Conservation (phyloP, 2,329 filamentous ascomycete genomes). For the Chrysosporium queenslandicum region DNA sequence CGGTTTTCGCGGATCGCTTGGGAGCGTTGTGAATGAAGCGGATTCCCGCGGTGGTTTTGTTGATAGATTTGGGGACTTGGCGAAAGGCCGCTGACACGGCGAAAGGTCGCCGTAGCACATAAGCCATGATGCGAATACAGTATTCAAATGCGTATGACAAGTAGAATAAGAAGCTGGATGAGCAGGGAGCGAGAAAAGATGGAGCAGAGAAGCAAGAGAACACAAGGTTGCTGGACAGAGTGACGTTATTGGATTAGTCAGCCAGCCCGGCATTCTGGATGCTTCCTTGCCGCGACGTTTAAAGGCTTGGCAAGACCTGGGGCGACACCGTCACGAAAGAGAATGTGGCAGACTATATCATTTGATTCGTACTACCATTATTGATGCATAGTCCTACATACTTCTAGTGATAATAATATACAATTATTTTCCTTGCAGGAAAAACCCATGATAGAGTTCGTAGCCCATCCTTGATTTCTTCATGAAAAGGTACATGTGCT, state of each 20-base stretch:
- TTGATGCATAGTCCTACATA: no score
- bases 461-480: no score
- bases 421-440: no score
- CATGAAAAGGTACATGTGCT: no score
- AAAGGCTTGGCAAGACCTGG: neutral
- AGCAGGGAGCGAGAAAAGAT: neutral
- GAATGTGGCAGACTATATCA: no score
- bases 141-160: no score
- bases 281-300: conserved; percentile 29
- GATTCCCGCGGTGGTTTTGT: conserved; percentile 26
- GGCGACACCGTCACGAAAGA: no score
- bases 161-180: neutral
- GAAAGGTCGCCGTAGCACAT: conserved; percentile 55
- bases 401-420: no score
- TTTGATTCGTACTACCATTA: no score
- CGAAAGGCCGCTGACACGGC: conserved; percentile 50
- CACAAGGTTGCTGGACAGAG: neutral
- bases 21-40: conserved; percentile 54
- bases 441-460: no score
- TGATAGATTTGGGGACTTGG: conserved; percentile 45
- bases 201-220: neutral
- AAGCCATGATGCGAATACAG: conserved; percentile 46
- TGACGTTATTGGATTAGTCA: neutral
- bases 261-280: conserved; percentile 25
- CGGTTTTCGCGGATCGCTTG: conserved; percentile 40